A percentile compares a stretch with the other conserved stretches of the same genome.
These are phyloP conservation scores for Tubosaeta sp. DNA, from an alignment of 768 basidiomycete genomes.

Conservation along the genomic window DNA sequence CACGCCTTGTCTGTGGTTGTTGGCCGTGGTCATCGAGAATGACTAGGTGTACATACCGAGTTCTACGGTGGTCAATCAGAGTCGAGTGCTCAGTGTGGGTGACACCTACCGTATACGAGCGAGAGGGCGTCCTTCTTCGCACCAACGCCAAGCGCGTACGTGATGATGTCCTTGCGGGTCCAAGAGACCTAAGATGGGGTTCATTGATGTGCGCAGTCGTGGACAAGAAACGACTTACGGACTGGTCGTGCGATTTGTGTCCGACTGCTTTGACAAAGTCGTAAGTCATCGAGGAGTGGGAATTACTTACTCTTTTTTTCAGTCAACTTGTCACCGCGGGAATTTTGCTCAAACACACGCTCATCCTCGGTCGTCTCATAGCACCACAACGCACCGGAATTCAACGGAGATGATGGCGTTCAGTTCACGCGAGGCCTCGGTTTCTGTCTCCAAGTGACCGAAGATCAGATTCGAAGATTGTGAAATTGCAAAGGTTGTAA, in stretches of 20 bases:
- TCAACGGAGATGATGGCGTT: no score
- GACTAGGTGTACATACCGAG: conserved; percentile 38
- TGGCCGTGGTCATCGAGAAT: not conserved
- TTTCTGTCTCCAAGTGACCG: no score
- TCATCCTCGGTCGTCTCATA: no score
- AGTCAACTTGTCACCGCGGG: no score
- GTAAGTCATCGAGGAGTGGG: conserved; percentile 37
- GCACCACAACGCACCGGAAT: no score
- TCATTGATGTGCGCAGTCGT: not conserved
- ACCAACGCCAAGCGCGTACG: conserved; percentile 78
- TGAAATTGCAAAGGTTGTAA: no score
- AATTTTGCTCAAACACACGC: no score
- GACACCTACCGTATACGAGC: conserved; percentile 62
- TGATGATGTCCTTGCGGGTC: conserved; percentile 80
- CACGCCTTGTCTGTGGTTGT: conserved; percentile 54
- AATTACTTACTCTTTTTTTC: not conserved
- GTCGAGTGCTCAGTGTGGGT: not conserved
- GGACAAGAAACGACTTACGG: conserved; percentile 34
- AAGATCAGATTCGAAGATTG: no score
- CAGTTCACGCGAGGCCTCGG: no score
- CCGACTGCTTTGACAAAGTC: conserved; percentile 71
- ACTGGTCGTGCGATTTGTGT: conserved; percentile 44
- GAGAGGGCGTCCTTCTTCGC: conserved; percentile 70
- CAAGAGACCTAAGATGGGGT: conserved; percentile 56
- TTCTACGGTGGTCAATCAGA: conserved; percentile 33